Evolutionary conservation across 768 basidiomycete species (phyloP), one percentile per base, ranked within the genome.

Genomic region (Kwoniella dejecticola): DNA sequence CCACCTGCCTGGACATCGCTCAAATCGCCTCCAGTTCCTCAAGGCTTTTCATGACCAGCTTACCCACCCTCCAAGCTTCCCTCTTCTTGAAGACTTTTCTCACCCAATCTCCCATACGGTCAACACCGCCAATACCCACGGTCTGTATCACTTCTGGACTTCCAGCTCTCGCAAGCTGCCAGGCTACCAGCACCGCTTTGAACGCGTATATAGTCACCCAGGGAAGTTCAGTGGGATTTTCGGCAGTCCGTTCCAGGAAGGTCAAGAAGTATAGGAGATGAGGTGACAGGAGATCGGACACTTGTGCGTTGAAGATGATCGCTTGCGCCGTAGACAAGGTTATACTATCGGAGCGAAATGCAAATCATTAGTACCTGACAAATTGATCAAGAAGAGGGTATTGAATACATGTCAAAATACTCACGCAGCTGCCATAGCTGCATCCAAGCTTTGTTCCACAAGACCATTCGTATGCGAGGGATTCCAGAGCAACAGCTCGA

Each of bases 381-480:
- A n/a, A n/a, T n/a, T n/a, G n/a, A n/a, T n/a, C n/a, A n/a, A n/a
- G n/a, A n/a, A n/a, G n/a, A n/a, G n/a, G n/a, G n/a, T n/a, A n/a
- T n/a, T n/a, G n/a, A n/a, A n/a, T n/a, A n/a, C 33, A 36, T 36
- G 33, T 36, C n/a, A n/a, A 13, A 23, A 23, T 19, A 67, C 69
- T 61, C 36, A 74, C 72, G 68, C 60, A n/a, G 70, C 71, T 27
- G 72, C 72, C 13, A 74, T 29, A 12, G 70, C 70, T 1, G 68
- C 72, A 24, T 74, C 72, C 12, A 74, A n/a, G 41, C 60, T 66
- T 17, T 33, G 27, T 41, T 74, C 72, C 13, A 74, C 63, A 8
- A 74, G 45, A 2, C 72, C 72, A n/a, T 58, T 52, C 36, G 69
- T 74, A 46, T 74, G 72, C 4, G 72, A 52, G 8, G 65, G 60